These are phyloP conservation scores for Apophysomyces elegans DNA, from an alignment of 371 early-diverging fungal genomes.

Conservation along the genomic window DNA sequence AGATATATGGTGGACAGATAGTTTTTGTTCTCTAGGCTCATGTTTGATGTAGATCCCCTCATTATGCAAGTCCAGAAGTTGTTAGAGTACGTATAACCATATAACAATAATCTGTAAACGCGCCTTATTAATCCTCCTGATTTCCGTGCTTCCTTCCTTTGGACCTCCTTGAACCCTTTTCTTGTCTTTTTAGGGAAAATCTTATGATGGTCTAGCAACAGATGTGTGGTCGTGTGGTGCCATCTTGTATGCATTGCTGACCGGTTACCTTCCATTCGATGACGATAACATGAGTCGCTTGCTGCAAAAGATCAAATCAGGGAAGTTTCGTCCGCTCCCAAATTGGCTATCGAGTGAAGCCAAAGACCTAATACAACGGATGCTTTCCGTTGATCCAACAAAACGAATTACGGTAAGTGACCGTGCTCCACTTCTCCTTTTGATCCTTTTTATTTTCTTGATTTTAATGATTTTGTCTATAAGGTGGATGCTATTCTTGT, in stretches of 20 bases:
- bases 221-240: conserved; percentile 96
- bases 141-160: background rate
- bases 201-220: conserved; percentile 82
- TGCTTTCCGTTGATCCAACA: conserved; percentile 59
- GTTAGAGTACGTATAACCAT: conserved; percentile 25
- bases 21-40: background rate
- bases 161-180: conserved; percentile 6
- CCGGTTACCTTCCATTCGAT: conserved; percentile 92
- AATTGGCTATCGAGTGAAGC: conserved; percentile 65
- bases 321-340: conserved; percentile 57
- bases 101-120: background rate
- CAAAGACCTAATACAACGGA: conserved; percentile 60
- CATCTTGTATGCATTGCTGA: conserved; percentile 87
- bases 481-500: conserved; percentile 42
- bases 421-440: background rate
- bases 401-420: conserved; percentile 53
- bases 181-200: conserved; percentile 40
- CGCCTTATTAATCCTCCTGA: conserved; percentile 1
- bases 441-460: background rate
- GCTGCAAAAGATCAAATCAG: conserved; percentile 68
- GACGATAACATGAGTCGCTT: conserved; percentile 84
- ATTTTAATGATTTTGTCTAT: conserved; percentile 9
- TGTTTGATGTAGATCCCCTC: conserved; percentile 27
- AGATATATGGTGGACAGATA: no score
- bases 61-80: conserved; percentile 48